A percentile compares a stretch with the other conserved stretches of the same genome.
Evolutionary conservation across 257 asterid species (phyloP).

Genomic region (Rhazya stricta): DNA sequence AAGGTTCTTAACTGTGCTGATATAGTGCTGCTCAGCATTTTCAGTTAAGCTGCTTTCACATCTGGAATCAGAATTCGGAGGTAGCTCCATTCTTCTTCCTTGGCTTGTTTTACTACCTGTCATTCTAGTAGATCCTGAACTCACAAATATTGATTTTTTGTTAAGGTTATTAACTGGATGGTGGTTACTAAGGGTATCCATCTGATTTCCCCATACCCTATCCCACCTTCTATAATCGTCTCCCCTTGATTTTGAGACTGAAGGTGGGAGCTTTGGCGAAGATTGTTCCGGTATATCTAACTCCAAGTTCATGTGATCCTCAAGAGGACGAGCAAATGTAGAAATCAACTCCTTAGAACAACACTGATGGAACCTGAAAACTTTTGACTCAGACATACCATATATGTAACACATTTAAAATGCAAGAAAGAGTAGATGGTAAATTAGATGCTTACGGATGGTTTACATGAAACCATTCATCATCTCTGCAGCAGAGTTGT

Average conservation of each 20-base stretch:
- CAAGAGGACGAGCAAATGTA: conserved; percentile 15
- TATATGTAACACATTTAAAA: conserved; percentile 1
- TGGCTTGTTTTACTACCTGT: conserved; percentile 3
- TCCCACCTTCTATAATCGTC: conserved; percentile 26
- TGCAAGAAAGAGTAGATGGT: not conserved
- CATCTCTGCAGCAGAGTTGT: conserved; percentile 34
- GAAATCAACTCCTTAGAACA: conserved; percentile 31
- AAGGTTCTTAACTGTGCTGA: conserved; percentile 14
- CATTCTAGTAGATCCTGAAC: conserved; percentile 14
- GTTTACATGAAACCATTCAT: conserved; percentile 43
- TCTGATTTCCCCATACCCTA: conserved; percentile 19
- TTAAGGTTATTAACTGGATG: conserved; percentile 17
- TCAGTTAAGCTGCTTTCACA: conserved; percentile 20
- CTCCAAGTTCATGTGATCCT: conserved; percentile 12
- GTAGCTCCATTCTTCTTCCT: conserved; percentile 5
- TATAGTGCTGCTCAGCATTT: conserved; percentile 10
- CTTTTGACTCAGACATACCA: conserved; percentile 8
- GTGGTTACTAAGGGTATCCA: conserved; percentile 14
- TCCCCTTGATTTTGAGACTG: conserved; percentile 44
- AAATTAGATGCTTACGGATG: conserved; percentile 37
- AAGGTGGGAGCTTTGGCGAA: conserved; percentile 40
- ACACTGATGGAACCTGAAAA: conserved; percentile 40
- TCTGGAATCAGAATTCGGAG: conserved; percentile 11
- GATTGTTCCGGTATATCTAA: conserved; percentile 18
- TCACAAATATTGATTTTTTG: conserved; percentile 9